Conservation (phyloP, 768 basidiomycete genomes). For the Boletus reticuloceps region DNA sequence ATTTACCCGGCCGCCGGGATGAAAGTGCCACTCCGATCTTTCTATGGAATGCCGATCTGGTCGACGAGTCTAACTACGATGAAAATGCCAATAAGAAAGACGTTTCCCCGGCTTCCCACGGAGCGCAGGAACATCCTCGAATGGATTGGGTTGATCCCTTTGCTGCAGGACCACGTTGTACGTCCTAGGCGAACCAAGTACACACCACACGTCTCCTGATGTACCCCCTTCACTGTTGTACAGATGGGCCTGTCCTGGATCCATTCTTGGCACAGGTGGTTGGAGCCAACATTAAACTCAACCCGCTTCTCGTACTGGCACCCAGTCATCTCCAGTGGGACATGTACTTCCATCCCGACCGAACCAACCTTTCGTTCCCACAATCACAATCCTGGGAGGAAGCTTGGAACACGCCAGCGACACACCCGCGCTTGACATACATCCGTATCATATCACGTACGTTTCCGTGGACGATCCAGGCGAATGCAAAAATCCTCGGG, state of each 20-base stretch:
- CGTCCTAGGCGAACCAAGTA: conserved; percentile 10
- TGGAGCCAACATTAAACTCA: conserved; percentile 46
- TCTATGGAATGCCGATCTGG: too few species aligned
- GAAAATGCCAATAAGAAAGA: too few species aligned
- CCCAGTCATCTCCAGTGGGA: conserved; percentile 48
- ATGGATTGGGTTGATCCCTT: conserved; percentile 20
- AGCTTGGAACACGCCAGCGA: conserved; percentile 66
- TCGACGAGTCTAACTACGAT: too few species aligned
- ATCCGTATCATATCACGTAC: conserved; percentile 52
- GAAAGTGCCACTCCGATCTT: too few species aligned
- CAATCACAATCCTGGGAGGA: conserved; percentile 64
- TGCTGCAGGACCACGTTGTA: conserved; percentile 43
- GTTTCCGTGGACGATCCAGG: conserved; percentile 56
- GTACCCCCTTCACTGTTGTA: background rate
- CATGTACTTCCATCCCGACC: conserved; percentile 61
- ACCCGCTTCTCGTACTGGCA: conserved; percentile 64
- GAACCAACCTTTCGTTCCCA: conserved; percentile 55
- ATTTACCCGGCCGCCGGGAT: too few species aligned
- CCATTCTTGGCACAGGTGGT: conserved; percentile 55
- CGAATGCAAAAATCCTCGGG: conserved; percentile 41
- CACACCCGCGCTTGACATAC: conserved; percentile 54
- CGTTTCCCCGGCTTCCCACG: too few species aligned
- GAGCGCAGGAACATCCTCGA: too few species aligned
- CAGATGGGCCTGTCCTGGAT: conserved; percentile 71
- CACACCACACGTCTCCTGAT: conserved; percentile 9